Base-by-base conservation (phyloP, 2,329 filamentous ascomycete genomes). In the Myriosclerotinia scirpicola region DNA sequence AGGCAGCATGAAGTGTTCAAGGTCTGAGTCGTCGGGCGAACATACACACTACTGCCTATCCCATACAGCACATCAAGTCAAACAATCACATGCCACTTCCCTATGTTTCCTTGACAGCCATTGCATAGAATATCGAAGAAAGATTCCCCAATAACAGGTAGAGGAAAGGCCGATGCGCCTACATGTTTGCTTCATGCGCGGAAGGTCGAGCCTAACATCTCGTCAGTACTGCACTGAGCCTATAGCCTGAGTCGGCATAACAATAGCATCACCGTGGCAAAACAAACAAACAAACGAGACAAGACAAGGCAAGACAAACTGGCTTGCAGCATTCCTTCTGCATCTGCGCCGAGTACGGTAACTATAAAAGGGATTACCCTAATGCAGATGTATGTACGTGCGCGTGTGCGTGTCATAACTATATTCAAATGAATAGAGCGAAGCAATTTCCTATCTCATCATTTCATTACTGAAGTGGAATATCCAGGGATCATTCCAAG, bases 1-100 rank as follows among this genome's bases (percentile, higher is more conserved):
- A 59, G 46, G 63, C 63, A 65, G 44, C 63, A 34, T 65, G 63
- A 65, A 60, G 44, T 65, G 54, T 60, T 50, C 63, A 54, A 46
- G 54, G 42, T 65, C 22, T 59, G n/a, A 46, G 44, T 60, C 54
- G 63, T n/a, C 42, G 44, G 63, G 54, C 44, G 42, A 56, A 40
- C 54, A 42, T 52, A 38, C 54, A 60, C 59, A 48, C 30, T 50
- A 36, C 44, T 6, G 56, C 14, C 44, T 50, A 61, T 50, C 50
- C 9, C 20, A 48, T 50, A 50, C 34, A 59, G 17, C 63, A 52
- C 63, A 40, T 38, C 34, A 50, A 38, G 44, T 12, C 26, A 22
- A 58, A 38, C 20, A 50, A 65, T 65, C 63, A 65, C 63, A 65
- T 59, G 63, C 52, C 42, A 38, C 63, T 52, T 48, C 30, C 34